A percentile compares a stretch with the other conserved stretches of the same genome.
These are phyloP conservation scores for Aplosporella prunicola DNA, from an alignment of 2,329 filamentous ascomycete genomes.

Conservation along the genomic window DNA sequence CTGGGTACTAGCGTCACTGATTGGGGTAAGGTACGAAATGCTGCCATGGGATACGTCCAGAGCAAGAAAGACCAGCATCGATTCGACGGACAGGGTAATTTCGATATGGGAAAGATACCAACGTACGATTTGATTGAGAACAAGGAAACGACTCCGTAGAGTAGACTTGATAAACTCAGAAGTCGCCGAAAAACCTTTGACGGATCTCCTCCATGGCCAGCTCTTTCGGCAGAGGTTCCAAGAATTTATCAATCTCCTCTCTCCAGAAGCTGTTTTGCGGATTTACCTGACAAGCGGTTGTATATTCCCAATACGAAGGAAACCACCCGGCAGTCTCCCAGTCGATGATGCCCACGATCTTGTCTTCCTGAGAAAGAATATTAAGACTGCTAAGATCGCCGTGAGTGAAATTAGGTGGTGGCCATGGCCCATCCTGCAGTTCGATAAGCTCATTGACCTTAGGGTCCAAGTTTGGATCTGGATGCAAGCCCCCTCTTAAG, in stretches of 20 bases:
- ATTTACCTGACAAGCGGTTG: constrained; percentile 32
- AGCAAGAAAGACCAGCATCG: constrained; percentile 32
- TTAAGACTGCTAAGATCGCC: constrained; percentile 41
- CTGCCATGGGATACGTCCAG: constrained; percentile 31
- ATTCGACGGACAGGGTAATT: constrained; percentile 30
- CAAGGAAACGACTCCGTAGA: constrained; percentile 11
- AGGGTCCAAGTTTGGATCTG: constrained; percentile 12
- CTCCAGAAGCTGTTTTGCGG: constrained; percentile 31
- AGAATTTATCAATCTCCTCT: constrained; percentile 24
- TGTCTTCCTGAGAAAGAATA: constrained; percentile 32
- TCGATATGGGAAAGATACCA: constrained; percentile 22
- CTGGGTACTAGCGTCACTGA: constrained; percentile 24
- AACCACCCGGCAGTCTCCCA: constrained; percentile 43
- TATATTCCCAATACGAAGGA: constrained; percentile 41
- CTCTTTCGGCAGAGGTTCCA: constrained; percentile 29
- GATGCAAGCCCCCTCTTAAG: constrained; percentile 23
- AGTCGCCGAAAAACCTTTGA: constrained; percentile 3
- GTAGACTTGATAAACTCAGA: background rate
- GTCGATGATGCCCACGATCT: constrained; percentile 38
- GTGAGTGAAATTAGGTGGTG: constrained; percentile 40
- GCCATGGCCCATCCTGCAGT: constrained; percentile 29
- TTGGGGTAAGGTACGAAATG: constrained; percentile 29
- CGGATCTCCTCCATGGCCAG: constrained; percentile 34
- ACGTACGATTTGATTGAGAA: constrained; percentile 27
- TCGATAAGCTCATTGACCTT: constrained; percentile 26